Base-by-base conservation (phyloP, 768 basidiomycete species). In the Mycena chlorophos region DNA sequence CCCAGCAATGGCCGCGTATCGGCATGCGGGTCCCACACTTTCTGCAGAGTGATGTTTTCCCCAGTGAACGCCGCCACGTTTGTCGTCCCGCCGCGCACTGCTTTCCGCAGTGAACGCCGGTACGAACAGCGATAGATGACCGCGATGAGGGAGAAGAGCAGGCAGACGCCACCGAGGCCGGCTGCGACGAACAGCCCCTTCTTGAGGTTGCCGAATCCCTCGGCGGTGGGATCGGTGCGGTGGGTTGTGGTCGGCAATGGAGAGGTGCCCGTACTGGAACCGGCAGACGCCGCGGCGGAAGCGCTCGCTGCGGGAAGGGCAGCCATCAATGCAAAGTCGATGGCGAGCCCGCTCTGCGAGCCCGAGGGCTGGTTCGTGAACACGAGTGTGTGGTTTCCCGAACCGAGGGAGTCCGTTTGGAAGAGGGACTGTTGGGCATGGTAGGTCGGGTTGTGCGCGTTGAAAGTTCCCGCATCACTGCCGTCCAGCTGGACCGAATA, bases 311-410 rank as follows among this genome's bases (percentile, higher is more conserved):
- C 14, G 10, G 48, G 48, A 12, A 49, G 5, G 19, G 16, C 23
- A 4, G 48, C 48, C 28, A 49, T 34, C 5, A 30, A 12, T 4
- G 48, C 48, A 25, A 30, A 49, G 30, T 49, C 48, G 17, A 49
- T 34, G 30, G 48, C 48, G 16, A 49, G 30, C 6, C 14, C 14
- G 27, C 12, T 29, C 16, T 16, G 14, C 30, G 48, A 5, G 8
- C 28, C 27, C 28, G 48, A 30, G 27, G 48, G 48, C 22, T 62
- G 55, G 46, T 74, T 77, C n/a, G 65, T 68, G 27, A 77, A 47
- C 5, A 61, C 54, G 8, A 77, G 39, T 23, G 66, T 68, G 54
- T 77, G 69, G 38, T 61, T 58, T 2, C 62, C 65, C 10, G 49
- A 51, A 12, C 68, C 68, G 5, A 70, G 60, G 28, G 63, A 57